These are phyloP conservation scores for Claviceps arundinis DNA, from an alignment of 2,329 filamentous ascomycete species.

Conservation along the genomic window DNA sequence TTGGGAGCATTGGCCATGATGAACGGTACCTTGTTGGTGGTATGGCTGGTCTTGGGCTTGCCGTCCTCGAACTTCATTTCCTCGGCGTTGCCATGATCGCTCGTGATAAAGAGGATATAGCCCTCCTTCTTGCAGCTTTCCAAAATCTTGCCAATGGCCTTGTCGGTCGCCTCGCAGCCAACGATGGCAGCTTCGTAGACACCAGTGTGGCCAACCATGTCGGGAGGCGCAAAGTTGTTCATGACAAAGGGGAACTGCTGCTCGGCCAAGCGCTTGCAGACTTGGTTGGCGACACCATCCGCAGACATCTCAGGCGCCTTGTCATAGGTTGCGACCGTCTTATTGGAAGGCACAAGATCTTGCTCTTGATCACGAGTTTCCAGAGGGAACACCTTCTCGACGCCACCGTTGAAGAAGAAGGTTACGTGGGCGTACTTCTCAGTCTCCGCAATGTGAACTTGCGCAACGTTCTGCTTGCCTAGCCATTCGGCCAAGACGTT, in stretches of 20 bases:
- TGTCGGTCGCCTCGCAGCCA: constrained; percentile 76
- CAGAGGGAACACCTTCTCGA: constrained; percentile 88
- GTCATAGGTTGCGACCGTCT: constrained; percentile 85
- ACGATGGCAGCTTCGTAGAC: constrained; percentile 90
- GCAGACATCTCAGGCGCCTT: constrained; percentile 93
- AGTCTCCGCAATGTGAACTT: constrained; percentile 95
- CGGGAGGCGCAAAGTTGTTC: constrained; percentile 99
- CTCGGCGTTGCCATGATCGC: constrained; percentile 96
- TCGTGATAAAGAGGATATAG: constrained; percentile 89
- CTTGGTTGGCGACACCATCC: constrained; percentile 76
- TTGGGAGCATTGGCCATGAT: constrained; percentile 94
- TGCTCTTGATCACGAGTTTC: constrained; percentile 78
- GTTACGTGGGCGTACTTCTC: constrained; percentile 99
- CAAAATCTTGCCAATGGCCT: constrained; percentile 83
- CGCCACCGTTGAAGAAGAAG: constrained; percentile 99
- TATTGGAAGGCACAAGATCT: constrained; percentile 76
- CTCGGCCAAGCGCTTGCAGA: constrained; percentile 73
- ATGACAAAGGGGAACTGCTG: constrained; percentile 91
- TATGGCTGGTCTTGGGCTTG: constrained; percentile 96
- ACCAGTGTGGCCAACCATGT: constrained; percentile 98
- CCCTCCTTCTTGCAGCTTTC: constrained; percentile 87
- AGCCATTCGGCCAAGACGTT: constrained; percentile 98
- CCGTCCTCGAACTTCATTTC: constrained; percentile 97
- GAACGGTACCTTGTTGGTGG: constrained; percentile 93
- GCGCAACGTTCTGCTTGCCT: constrained; percentile 74